Evolutionary conservation across 306 rosid genomes (phyloP).

Genomic region (Calophaca sinica): DNA sequence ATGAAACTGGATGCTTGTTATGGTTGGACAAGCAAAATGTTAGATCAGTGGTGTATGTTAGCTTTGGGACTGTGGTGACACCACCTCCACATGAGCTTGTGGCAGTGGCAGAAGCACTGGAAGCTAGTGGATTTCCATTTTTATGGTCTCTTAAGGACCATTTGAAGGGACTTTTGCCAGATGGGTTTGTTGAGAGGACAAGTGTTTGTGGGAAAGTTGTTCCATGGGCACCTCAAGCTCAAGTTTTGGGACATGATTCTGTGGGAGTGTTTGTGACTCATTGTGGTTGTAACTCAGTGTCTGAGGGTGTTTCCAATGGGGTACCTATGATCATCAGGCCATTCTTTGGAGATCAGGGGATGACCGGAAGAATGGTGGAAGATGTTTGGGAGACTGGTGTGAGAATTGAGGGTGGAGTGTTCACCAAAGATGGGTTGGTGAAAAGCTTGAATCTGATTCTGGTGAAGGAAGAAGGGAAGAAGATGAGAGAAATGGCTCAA

Average conservation of each 20-base stretch:
- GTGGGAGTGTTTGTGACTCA: conserved; percentile 62
- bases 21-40: conserved; percentile 46
- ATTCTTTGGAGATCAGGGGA: conserved; percentile 56
- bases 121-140: conserved; percentile 48
- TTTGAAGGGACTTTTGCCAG: conserved; percentile 32
- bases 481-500: conserved; percentile 46
- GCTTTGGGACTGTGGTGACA: conserved; percentile 48
- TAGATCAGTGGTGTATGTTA: conserved; percentile 45
- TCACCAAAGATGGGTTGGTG: conserved; percentile 54
- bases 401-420: conserved; percentile 51
- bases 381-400: conserved; percentile 58
- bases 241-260: conserved; percentile 56
- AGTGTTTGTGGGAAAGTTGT: conserved; percentile 49
- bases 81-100: conserved; percentile 47
- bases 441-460: conserved; percentile 55
- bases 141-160: conserved; percentile 53
- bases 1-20: conserved; percentile 46
- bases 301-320: conserved; percentile 55
- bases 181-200: conserved; percentile 56
- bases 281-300: conserved; percentile 57
- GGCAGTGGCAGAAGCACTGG: conserved; percentile 60
- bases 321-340: conserved; percentile 67
- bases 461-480: conserved; percentile 47
- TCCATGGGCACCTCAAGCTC: conserved; percentile 61
- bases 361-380: conserved; percentile 53